Percentiles rank a stretch among this genome's conserved stretches.
phyloP scores from a whole-genome alignment of 2,329 filamentous ascomycete genomes.

The Sporothrix pseudoabietina region DNA sequence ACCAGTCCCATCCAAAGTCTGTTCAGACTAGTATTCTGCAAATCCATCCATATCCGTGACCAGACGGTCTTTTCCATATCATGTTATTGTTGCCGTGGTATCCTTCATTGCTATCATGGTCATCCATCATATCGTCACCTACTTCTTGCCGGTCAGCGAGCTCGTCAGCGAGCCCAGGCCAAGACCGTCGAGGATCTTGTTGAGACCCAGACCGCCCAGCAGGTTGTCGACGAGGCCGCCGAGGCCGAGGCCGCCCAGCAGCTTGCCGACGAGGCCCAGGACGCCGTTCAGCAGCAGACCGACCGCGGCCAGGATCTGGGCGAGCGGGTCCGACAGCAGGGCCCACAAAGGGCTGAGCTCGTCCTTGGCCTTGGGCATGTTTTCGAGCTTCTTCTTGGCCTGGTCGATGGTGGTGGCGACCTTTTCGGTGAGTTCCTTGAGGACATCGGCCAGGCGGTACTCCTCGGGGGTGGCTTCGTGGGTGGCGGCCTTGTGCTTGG shows the following conservation, averaged over 20 bases:
- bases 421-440: slow-evolving; percentile 82
- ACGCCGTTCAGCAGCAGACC: slow-evolving; percentile 82
- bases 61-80: slow-evolving; percentile 14
- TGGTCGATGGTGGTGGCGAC: slow-evolving; percentile 84
- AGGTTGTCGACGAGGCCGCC: slow-evolving; percentile 79
- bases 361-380: slow-evolving; percentile 94
- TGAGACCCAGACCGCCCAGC: slow-evolving; percentile 74
- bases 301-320: slow-evolving; percentile 90
- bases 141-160: slow-evolving; percentile 50
- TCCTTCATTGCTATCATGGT: background rate
- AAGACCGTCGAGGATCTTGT: slow-evolving; percentile 72
- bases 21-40: too few species aligned
- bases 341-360: slow-evolving; percentile 89
- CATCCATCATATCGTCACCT: slow-evolving; percentile 37
- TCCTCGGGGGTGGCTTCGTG: slow-evolving; percentile 81
- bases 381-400: slow-evolving; percentile 84
- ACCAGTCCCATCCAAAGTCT: too few species aligned
- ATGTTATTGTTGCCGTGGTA: background rate
- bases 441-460: slow-evolving; percentile 76
- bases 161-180: slow-evolving; percentile 59
- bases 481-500: slow-evolving; percentile 76
- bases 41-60: background rate
- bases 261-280: slow-evolving; percentile 72
- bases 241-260: slow-evolving; percentile 68
- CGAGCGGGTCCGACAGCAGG: slow-evolving; percentile 78